Conservation (phyloP, 2,329 filamentous ascomycete genomes). For the Exutisphaerella laricina region DNA sequence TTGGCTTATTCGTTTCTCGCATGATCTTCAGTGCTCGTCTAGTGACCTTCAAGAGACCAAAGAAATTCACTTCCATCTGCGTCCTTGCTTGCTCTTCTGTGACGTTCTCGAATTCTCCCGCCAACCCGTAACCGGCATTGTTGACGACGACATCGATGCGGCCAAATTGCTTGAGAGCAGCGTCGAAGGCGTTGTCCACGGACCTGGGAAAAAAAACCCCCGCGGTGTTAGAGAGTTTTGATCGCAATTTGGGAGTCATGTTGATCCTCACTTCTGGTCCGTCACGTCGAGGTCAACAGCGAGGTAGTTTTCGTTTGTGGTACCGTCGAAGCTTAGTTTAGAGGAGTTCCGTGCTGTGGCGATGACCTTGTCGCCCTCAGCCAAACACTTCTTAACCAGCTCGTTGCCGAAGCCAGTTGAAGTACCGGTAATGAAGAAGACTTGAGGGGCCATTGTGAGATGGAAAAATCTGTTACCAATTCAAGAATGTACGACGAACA, state of each 20-base stretch:
- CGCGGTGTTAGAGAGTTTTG: conserved; percentile 36
- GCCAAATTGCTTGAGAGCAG: conserved; percentile 46
- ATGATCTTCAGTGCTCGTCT: conserved; percentile 41
- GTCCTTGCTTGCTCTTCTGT: conserved; percentile 45
- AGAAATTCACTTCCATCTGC: conserved; percentile 57
- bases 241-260: conserved; percentile 22
- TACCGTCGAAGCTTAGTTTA: conserved; percentile 36
- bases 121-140: conserved; percentile 51
- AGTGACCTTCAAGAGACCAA: conserved; percentile 52
- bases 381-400: conserved; percentile 40
- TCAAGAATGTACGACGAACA: too few relatives aligned
- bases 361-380: conserved; percentile 41
- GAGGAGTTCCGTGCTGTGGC: conserved; percentile 44
- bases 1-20: conserved; percentile 40
- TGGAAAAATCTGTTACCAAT: not conserved
- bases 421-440: conserved; percentile 46
- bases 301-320: conserved; percentile 45
- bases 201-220: too few relatives aligned
- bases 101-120: conserved; percentile 50
- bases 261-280: conserved; percentile 34
- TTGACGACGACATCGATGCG: conserved; percentile 50
- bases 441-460: conserved; percentile 39
- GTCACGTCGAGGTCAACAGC: conserved; percentile 51
- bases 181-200: conserved; percentile 44
- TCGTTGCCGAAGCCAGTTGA: conserved; percentile 45